Conservation (phyloP, 345 rosid genomes). For the Boechera divaricarpa region DNA sequence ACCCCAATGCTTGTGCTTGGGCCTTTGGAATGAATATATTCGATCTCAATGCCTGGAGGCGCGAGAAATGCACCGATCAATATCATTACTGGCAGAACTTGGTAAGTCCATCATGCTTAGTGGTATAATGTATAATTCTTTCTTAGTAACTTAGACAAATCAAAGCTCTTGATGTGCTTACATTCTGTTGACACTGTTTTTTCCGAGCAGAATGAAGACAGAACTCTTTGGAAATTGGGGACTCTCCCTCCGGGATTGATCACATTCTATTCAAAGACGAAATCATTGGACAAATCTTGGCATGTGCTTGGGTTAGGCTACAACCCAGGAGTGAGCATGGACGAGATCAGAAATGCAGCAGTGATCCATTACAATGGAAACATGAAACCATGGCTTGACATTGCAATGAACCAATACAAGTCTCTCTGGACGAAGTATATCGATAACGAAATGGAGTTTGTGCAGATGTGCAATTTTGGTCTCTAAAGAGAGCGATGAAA, state of each 20-base stretch:
- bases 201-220: conserved; percentile 66
- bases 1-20: conserved; percentile 91
- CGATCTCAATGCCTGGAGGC: conserved; percentile 93
- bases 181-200: neutral
- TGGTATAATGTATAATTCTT: neutral
- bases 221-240: conserved; percentile 70
- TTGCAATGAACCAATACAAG: conserved; percentile 90
- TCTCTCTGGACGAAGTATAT: conserved; percentile 88
- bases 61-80: conserved; percentile 59
- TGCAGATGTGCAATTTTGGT: conserved; percentile 88
- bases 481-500: conserved; percentile 49
- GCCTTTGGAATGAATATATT: conserved; percentile 92
- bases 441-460: conserved; percentile 77
- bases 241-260: conserved; percentile 87
- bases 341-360: conserved; percentile 80
- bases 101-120: conserved; percentile 46
- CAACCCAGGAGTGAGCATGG: conserved; percentile 87
- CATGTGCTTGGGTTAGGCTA: conserved; percentile 94
- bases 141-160: neutral
- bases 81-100: conserved; percentile 73
- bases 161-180: conserved; percentile 3
- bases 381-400: conserved; percentile 98
- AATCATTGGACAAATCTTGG: conserved; percentile 90
- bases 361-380: conserved; percentile 93
- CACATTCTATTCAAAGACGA: conserved; percentile 82